phyloP scores from a whole-genome alignment of 176 grass and related monocot genomes.

The Panicum miliaceum region DNA sequence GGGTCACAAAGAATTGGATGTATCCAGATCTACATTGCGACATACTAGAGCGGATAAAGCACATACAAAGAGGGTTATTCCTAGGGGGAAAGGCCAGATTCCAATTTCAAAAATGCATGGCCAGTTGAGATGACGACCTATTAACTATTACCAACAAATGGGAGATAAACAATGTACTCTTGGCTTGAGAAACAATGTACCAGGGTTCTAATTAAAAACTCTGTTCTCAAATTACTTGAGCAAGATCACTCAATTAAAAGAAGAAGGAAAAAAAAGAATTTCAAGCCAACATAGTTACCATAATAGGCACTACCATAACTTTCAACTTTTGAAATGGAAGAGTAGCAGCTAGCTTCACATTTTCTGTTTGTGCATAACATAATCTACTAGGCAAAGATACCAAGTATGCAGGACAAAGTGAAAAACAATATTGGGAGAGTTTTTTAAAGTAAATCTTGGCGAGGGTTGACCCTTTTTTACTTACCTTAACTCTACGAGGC shows the following conservation, averaged over 20 bases:
- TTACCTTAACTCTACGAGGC: constrained; percentile 80
- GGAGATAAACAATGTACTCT: constrained; percentile 7
- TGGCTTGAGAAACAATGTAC: neutral
- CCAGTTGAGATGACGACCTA: constrained; percentile 28
- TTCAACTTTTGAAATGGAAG: constrained; percentile 19
- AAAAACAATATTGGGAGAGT: neutral
- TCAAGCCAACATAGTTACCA: constrained; percentile 19
- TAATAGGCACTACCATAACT: constrained; percentile 7
- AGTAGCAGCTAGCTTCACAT: constrained; percentile 20
- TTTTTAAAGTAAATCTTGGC: neutral
- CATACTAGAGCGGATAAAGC: constrained; percentile 6
- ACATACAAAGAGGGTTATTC: neutral
- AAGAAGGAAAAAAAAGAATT: neutral
- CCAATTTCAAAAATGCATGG: neutral
- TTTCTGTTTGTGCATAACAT: constrained; percentile 9
- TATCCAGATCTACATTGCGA: neutral
- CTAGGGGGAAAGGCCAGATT: constrained; percentile 15
- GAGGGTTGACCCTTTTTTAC: constrained; percentile 27
- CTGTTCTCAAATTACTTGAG: constrained; percentile 1
- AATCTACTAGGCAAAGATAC: neutral
- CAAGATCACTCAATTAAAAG: constrained; percentile 5
- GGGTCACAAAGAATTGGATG: constrained; percentile 28
- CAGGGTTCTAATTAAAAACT: neutral
- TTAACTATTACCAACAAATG: constrained; percentile 18
- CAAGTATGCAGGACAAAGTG: constrained; percentile 31